phyloP scores from a whole-genome alignment of 2,329 filamentous ascomycete species.

The Ceratocystis lukuohia region DNA sequence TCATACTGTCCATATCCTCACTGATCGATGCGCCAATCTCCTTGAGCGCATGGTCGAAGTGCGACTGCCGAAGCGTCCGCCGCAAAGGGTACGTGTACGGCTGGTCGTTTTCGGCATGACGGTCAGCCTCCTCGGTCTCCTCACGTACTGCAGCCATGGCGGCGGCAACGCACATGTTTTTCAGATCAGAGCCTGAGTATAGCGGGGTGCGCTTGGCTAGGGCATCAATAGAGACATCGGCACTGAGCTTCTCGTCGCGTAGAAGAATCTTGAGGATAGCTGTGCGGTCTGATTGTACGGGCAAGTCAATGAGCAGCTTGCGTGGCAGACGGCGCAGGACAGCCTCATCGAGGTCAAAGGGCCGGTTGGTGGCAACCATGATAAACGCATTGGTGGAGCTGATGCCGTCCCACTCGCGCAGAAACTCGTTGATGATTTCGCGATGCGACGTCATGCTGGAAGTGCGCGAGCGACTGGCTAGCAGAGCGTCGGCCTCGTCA shows the following conservation, averaged over 20 bases:
- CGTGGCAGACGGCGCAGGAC: slow-evolving; percentile 64
- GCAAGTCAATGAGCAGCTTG: slow-evolving; percentile 60
- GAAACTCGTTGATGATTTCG: slow-evolving; percentile 91
- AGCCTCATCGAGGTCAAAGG: slow-evolving; percentile 85
- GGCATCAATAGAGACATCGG: slow-evolving; percentile 44
- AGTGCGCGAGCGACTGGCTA: slow-evolving; percentile 58
- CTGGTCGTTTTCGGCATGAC: slow-evolving; percentile 26
- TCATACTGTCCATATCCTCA: slow-evolving; percentile 80
- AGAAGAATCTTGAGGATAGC: slow-evolving; percentile 61
- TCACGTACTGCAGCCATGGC: slow-evolving; percentile 69
- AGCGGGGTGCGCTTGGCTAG: slow-evolving; percentile 57
- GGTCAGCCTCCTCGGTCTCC: slow-evolving; percentile 38
- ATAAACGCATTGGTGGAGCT: slow-evolving; percentile 74
- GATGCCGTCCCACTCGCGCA: slow-evolving; percentile 94
- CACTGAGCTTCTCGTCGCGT: slow-evolving; percentile 49
- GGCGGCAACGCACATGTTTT: slow-evolving; percentile 68
- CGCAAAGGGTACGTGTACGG: slow-evolving; percentile 20
- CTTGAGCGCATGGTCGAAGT: slow-evolving; percentile 74
- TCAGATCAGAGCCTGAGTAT: slow-evolving; percentile 73
- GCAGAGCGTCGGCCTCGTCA: slow-evolving; percentile 88
- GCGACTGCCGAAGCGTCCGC: slow-evolving; percentile 42
- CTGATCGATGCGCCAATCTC: slow-evolving; percentile 88
- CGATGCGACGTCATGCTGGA: slow-evolving; percentile 59
- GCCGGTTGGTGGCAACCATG: slow-evolving; percentile 94
- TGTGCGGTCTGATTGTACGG: slow-evolving; percentile 49